Evolutionary conservation across 164 flowering plant genomes (phyloP), one percentile per base, ranked within the genome.

Genomic region (Tetrastigma voinierianum): DNA sequence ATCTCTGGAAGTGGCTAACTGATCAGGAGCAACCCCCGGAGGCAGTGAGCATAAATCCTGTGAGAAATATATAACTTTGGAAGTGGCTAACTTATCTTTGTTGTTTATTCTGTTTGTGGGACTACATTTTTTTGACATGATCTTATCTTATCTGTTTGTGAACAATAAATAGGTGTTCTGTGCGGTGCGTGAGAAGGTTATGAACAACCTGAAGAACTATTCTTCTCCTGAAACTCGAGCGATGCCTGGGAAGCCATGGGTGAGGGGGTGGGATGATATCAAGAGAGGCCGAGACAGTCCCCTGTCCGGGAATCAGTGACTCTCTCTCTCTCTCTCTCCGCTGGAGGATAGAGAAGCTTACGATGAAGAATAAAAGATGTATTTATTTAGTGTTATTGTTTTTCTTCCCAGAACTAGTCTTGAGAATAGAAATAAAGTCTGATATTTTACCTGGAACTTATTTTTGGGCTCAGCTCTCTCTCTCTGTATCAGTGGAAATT

Each of bases 191-290:
- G 78, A 76, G 32, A 90, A 83, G 77, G 87, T 91, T 51, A 74
- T 78, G 81, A 65, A 64, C 76, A 94, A 86, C 75, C 88, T 94
- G 20, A 74, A 86, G 65, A 82, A 59, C 68, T 76, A 91, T 74
- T 64, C 97, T 59, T 78, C 97, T n/a, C 95, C 96, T 0, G 95
- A 89, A 74, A 94, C 97, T 20, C 79, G 98, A 10, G 93, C 98
- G 44, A 64, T 44, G 19, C 92, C 93, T n/a, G 98, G 97, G 14
- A 80, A 94, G 59, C 87, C 91, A 62, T 94, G 98, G 98, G 97
- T 94, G 10, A 84, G 95, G 75, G 98, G 97, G 1, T 90, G 98
- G 98, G 97, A 91, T 70, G 98, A 94, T 67, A 55, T 83, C 69
- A 94, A 90, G 82, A 91, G 78, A 77, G 90, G 90, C 19, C 80